phyloP scores from a whole-genome alignment of 2,329 filamentous ascomycete species.

The Magnaporthales sp. region DNA sequence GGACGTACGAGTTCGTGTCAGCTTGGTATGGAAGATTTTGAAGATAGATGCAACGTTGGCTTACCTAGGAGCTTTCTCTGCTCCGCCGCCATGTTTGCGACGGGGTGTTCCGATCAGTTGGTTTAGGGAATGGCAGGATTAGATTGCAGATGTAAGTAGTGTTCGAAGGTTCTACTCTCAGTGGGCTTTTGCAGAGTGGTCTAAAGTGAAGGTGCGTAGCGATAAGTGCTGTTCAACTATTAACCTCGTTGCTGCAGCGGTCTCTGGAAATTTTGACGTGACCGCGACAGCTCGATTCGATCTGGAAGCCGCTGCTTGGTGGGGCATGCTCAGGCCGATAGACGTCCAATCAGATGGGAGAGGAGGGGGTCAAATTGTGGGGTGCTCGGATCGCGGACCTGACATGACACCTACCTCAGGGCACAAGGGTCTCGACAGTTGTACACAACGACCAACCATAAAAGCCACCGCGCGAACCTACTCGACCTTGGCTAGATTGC shows the following conservation, averaged over 20 bases:
- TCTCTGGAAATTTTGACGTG: background rate
- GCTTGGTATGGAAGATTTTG: background rate
- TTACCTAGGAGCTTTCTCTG: slow-evolving; percentile 87
- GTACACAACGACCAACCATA: background rate
- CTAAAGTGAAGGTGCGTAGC: background rate
- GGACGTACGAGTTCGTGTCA: slow-evolving; percentile 6
- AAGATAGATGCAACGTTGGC: slow-evolving; percentile 13
- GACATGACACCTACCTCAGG: background rate
- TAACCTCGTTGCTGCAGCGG: background rate
- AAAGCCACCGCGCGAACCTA: background rate
- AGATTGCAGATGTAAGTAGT: background rate
- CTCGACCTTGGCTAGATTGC: background rate
- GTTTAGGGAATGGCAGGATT: background rate
- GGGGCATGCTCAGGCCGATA: background rate
- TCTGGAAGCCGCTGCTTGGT: background rate
- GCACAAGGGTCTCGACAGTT: background rate
- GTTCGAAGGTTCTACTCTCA: background rate
- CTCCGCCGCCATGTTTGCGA: slow-evolving; percentile 74
- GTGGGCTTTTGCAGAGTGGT: background rate
- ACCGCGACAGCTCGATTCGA: slow-evolving; percentile 1
- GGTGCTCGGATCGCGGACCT: background rate
- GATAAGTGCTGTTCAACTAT: background rate
- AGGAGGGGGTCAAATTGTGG: background rate
- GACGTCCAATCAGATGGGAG: background rate
- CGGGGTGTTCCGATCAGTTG: background rate